Evolutionary conservation across 2,329 filamentous ascomycete genomes (phyloP), one percentile per base, ranked within the genome.

Genomic region (Nemania sp.): DNA sequence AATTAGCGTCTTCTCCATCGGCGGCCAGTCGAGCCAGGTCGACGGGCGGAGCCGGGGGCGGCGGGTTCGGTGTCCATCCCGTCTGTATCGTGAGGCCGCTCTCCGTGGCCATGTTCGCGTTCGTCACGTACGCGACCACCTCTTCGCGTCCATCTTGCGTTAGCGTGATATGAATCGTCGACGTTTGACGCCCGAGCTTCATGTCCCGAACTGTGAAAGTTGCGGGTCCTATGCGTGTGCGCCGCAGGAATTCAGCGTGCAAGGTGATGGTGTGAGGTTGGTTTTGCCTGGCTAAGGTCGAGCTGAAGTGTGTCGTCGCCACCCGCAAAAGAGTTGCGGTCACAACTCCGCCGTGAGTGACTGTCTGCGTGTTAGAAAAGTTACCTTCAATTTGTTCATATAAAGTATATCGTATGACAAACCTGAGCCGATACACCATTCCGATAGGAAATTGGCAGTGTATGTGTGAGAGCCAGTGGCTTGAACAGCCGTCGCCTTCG

Each of bases 261-360:
- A 66, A 48, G 8, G 64, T 60, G 36, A 68, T 57, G 12, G 68
- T 66, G 37, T 69, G 60, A n/a, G 66, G 66, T 31, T 69, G 67
- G 15, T 61, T 58, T 46, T 67, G 65, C 6, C 62, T 52, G 33
- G 59, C 58, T 9, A 72, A 64, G n/a, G 66, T 67, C 5, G 65
- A 66, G 49, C 59, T 33, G 42, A 72, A 68, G 46, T 72, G 67
- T 15, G 61, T 52, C 8, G 64, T 52, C 4, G 69, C 65, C 24
- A 84, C 81, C 49, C 78, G 76, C 57, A 87, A 77, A 57, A 90
- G 78, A 43, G 80, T 76, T 0, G 83, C 78, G 8, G 86, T 85
- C 14, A 88, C 81, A 63, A 86, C 88, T 53, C 87, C 87, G 47
- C 87, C 87, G 68, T 90, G 85, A 5, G 86, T 86, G 11, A 90